phyloP scores from a whole-genome alignment of 1,139 yeast species.

The Protomyces pachydermus region DNA sequence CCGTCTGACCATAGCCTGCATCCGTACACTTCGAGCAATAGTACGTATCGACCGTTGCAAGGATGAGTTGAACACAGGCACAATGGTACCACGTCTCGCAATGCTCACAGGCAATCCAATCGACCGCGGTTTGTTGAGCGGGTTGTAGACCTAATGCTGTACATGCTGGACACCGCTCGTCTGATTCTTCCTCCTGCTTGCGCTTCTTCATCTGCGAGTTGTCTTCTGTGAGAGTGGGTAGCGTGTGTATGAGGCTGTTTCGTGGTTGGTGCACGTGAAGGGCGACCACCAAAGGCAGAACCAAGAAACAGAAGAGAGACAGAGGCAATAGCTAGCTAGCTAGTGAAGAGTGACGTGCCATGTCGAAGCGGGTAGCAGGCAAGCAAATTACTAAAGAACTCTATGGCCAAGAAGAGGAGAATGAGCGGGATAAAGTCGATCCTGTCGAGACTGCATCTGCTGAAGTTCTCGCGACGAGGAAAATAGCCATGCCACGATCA shows the following conservation, averaged over 20 bases:
- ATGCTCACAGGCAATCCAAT: constrained; percentile 22
- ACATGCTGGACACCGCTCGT: not conserved
- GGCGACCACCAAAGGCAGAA: not conserved
- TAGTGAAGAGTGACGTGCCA: not conserved
- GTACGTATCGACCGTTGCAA: not conserved
- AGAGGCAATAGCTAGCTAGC: not conserved
- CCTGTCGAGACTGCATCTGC: constrained; percentile 27
- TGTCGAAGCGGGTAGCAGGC: constrained; percentile 31
- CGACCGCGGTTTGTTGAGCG: not conserved
- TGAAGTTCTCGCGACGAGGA: constrained; percentile 29
- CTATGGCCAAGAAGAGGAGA: constrained; percentile 21
- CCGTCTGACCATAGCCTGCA: constrained; percentile 1
- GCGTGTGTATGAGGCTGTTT: too few species aligned
- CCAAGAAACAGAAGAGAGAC: not conserved
- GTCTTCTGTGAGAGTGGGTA: too few species aligned
- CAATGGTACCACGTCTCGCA: constrained; percentile 22
- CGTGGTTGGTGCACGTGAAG: not conserved
- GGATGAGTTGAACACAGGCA: not conserved
- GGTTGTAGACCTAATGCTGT: not conserved
- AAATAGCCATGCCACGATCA: constrained; percentile 29
- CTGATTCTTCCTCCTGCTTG: not conserved
- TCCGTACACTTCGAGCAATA: not conserved
- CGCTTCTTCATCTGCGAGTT: not conserved
- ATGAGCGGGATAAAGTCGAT: constrained; percentile 27
- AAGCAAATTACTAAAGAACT: constrained; percentile 28